phyloP scores from a whole-genome alignment of 2,329 filamentous ascomycete species.

The Purpureocillium takamizusanense region DNA sequence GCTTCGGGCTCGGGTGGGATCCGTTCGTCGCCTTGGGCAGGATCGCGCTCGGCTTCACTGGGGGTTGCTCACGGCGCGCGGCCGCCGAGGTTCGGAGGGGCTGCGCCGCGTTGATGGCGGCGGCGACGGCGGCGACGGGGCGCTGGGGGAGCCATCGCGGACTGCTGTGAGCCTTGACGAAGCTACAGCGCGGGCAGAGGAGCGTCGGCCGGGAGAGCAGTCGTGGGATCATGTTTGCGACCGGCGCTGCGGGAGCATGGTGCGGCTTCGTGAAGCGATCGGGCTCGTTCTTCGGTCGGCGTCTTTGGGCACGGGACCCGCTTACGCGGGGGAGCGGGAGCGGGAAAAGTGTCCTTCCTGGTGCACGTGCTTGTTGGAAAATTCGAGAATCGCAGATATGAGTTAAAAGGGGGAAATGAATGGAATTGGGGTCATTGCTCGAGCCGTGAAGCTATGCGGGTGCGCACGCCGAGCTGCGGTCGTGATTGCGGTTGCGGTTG shows the following conservation, averaged over 20 bases:
- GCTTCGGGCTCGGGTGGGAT: conserved; percentile 10
- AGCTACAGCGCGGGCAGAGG: conserved; percentile 20
- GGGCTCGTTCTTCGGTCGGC: too few species aligned
- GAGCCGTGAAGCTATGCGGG: background rate
- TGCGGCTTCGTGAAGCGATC: conserved; percentile 3
- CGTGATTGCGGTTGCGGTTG: background rate
- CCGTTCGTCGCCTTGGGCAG: conserved; percentile 1
- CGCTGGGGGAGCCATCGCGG: conserved; percentile 19
- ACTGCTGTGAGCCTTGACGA: conserved; percentile 13
- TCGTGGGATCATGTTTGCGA: conserved; percentile 25
- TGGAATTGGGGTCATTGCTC: background rate
- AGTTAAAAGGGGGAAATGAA: too few species aligned
- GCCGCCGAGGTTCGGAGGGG: conserved; percentile 22
- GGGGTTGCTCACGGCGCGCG: conserved; percentile 14
- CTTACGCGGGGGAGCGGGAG: background rate
- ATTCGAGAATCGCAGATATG: too few species aligned
- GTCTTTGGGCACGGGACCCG: too few species aligned
- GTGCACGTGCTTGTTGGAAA: too few species aligned
- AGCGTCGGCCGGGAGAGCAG: conserved; percentile 22
- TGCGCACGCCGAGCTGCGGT: background rate
- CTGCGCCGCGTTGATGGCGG: too few species aligned
- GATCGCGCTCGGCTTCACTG: conserved; percentile 1
- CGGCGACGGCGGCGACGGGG: conserved; percentile 11
- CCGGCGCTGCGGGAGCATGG: conserved; percentile 14
- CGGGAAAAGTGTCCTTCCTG: too few species aligned